A percentile compares a stretch with the other conserved stretches of the same genome.
These are phyloP conservation scores for Yarrowia sp. DNA, from an alignment of 805 yeast species.

Conservation along the genomic window DNA sequence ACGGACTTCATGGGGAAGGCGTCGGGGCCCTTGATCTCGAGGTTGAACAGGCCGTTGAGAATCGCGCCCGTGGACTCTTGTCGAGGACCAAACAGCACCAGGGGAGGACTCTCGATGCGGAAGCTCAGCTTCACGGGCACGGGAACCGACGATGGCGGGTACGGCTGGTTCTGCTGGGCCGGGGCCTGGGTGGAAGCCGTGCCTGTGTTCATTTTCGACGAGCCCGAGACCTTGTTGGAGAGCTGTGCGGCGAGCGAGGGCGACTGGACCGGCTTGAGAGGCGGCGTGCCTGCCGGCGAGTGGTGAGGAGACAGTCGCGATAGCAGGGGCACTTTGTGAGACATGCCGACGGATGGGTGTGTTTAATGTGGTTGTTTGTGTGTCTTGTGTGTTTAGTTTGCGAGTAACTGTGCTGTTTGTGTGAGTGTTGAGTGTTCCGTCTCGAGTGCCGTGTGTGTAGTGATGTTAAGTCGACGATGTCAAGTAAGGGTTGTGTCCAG, in stretches of 20 bases:
- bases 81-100: constrained; percentile 81
- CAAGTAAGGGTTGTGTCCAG: too few species aligned
- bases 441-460: too few species aligned
- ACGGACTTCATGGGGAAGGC: constrained; percentile 61
- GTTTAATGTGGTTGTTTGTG: neutral
- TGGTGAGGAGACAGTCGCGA: constrained; percentile 30
- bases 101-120: constrained; percentile 87
- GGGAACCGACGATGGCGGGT: constrained; percentile 40
- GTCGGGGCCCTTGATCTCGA: constrained; percentile 59
- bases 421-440: neutral
- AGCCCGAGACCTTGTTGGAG: constrained; percentile 22
- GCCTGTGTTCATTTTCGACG: constrained; percentile 31
- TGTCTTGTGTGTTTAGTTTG: neutral
- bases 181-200: constrained; percentile 9
- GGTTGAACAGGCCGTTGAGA: constrained; percentile 75
- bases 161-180: constrained; percentile 19
- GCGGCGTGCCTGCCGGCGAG: constrained; percentile 35
- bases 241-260: constrained; percentile 27
- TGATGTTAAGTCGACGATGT: too few species aligned
- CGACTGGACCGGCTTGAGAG: constrained; percentile 23
- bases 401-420: too few species aligned
- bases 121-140: constrained; percentile 51
- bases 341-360: constrained; percentile 9
- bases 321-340: constrained; percentile 32
- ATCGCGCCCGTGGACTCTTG: constrained; percentile 84